phyloP scores from a whole-genome alignment of 192 early-diverging fungal genomes.

The Coemansia sp. region DNA sequence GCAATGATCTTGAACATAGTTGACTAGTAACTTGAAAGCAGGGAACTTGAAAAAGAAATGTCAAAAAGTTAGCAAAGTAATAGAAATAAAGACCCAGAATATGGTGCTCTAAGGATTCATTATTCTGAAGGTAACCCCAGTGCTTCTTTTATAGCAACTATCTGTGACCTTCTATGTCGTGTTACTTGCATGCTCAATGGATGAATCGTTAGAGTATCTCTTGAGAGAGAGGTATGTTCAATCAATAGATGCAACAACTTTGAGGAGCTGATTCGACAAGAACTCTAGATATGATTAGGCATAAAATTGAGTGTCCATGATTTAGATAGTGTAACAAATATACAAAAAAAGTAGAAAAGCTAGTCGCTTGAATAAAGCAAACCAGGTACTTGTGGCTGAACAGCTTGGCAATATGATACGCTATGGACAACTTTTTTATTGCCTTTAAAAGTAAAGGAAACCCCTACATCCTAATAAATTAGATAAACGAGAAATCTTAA shows the following conservation, averaged over 20 bases:
- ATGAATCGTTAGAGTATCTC: background rate
- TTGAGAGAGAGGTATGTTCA: background rate
- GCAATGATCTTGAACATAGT: conserved; percentile 30
- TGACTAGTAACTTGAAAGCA: background rate
- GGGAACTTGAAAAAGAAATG: background rate
- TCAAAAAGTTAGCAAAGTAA: conserved; percentile 3
- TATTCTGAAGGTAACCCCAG: background rate
- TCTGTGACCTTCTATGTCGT: too few species aligned
- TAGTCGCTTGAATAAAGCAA: too few species aligned
- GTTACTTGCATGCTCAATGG: background rate
- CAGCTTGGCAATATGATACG: too few species aligned
- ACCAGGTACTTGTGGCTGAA: too few species aligned
- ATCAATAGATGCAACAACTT: background rate
- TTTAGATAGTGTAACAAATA: too few species aligned
- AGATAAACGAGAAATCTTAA: too few species aligned
- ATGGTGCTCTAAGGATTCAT: conserved; percentile 32
- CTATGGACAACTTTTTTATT: too few species aligned
- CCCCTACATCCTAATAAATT: too few species aligned
- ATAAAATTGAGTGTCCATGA: too few species aligned
- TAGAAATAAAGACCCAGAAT: conserved; percentile 36
- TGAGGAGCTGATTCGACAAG: background rate
- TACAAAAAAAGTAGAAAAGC: too few species aligned
- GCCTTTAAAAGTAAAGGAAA: too few species aligned
- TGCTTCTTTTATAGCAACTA: conserved; percentile 28
- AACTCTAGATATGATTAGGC: too few species aligned